Evolutionary conservation across 306 rosid species (phyloP).

Genomic region (Erythrophleum fordii): DNA sequence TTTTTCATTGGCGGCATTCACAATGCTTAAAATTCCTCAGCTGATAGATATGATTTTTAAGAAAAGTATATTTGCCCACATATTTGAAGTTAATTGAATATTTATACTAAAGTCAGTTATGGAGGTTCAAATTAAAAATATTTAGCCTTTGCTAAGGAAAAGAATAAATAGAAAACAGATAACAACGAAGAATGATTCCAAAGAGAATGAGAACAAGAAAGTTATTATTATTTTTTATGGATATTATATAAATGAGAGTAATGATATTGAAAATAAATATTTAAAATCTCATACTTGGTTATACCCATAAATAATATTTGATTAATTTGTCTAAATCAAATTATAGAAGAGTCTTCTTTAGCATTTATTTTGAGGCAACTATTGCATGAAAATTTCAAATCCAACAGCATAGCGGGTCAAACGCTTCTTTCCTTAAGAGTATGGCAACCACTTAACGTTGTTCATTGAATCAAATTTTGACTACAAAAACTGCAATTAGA

Average conservation of each 20-base stretch:
- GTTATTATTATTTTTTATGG: not conserved
- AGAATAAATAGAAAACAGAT: not conserved
- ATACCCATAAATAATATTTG: not conserved
- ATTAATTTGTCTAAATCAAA: not conserved
- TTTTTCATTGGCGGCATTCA: not conserved
- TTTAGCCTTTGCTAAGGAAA: not conserved
- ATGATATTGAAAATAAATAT: not conserved
- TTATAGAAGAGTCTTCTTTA: not conserved
- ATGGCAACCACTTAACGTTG: not conserved
- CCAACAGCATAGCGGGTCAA: conserved; percentile 10
- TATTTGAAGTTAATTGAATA: not conserved
- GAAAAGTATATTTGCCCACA: not conserved
- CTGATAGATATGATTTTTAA: not conserved
- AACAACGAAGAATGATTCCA: not conserved
- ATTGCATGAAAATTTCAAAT: conserved; percentile 12
- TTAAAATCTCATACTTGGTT: not conserved
- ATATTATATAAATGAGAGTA: not conserved
- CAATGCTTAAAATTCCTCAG: not conserved
- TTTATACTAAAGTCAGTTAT: not conserved
- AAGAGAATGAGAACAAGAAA: not conserved
- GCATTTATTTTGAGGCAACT: conserved; percentile 5
- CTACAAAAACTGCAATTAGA: not conserved
- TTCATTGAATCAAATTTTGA: conserved; percentile 1
- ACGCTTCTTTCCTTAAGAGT: not conserved
- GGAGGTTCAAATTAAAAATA: not conserved